Evolutionary conservation across 179 eudicot species (phyloP).

Genomic region (Actinidia arguta): DNA sequence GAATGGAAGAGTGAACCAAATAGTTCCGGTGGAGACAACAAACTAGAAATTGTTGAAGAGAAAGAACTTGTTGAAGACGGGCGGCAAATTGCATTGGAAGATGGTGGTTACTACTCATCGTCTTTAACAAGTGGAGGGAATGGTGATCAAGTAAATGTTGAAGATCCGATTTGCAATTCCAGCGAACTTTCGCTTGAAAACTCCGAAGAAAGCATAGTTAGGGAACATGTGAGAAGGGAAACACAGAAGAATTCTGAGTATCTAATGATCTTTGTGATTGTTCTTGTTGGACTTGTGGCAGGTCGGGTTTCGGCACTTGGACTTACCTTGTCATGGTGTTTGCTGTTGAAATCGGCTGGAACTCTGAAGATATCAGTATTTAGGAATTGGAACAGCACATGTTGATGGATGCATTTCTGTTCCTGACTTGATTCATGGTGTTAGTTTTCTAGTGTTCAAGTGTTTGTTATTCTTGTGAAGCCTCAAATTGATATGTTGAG

Average conservation of each 20-base stretch:
- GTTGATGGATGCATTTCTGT: not conserved
- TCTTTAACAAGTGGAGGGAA: conserved; percentile 3
- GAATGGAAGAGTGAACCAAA: conserved; percentile 14
- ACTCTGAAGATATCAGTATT: conserved; percentile 14
- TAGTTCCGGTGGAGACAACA: not conserved
- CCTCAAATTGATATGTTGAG: not conserved
- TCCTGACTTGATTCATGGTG: not conserved
- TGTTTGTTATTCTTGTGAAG: not conserved
- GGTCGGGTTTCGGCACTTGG: conserved; percentile 56
- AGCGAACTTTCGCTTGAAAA: conserved; percentile 10
- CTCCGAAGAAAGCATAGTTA: not conserved
- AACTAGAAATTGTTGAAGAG: not conserved
- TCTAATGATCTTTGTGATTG: conserved; percentile 41
- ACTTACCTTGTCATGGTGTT: conserved; percentile 46
- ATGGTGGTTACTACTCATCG: not conserved
- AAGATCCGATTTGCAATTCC: not conserved
- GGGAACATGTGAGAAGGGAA: conserved; percentile 21
- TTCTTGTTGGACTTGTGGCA: conserved; percentile 61
- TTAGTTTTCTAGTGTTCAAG: not conserved
- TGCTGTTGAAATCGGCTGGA: conserved; percentile 31
- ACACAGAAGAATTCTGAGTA: conserved; percentile 27
- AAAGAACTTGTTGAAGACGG: not conserved
- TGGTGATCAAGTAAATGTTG: conserved; percentile 11
- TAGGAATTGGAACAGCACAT: not conserved
- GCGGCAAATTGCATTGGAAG: conserved; percentile 6